Percentiles rank a stretch among this genome's conserved stretches.
Conservation (phyloP, 2,329 filamentous ascomycete species). For the Ophiostoma piceae region DNA sequence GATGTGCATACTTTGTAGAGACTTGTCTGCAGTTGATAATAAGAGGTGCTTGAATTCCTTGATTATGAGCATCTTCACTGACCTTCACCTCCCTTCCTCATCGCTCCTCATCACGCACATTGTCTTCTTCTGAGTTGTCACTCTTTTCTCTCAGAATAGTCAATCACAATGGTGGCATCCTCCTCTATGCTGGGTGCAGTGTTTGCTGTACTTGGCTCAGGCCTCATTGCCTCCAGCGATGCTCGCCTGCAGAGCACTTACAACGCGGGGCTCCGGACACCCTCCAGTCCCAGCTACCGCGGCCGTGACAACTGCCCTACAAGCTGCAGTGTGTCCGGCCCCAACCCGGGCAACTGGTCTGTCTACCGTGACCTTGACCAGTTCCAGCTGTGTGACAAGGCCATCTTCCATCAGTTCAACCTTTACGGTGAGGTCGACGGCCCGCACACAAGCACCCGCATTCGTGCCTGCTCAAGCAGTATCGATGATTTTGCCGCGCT, state of each 20-base stretch:
- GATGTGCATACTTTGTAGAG: not conserved
- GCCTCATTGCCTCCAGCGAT: not conserved
- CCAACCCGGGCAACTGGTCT: constrained; percentile 13
- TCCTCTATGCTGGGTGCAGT: not conserved
- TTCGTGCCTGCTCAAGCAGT: constrained; percentile 2
- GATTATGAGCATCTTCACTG: not conserved
- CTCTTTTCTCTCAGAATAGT: constrained; percentile 1
- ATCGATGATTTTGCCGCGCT: not conserved
- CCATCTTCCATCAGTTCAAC: not conserved
- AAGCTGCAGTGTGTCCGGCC: not conserved
- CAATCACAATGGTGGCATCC: not conserved
- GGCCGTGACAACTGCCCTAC: constrained; percentile 12
- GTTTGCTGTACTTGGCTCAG: not conserved
- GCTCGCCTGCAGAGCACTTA: not conserved
- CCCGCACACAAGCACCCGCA: not conserved
- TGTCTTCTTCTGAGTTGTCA: constrained; percentile 2
- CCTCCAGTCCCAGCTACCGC: not conserved
- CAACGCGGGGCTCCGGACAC: not conserved
- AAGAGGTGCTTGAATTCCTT: not conserved
- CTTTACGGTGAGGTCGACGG: constrained; percentile 1
- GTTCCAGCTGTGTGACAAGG: not conserved
- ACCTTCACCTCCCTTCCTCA: not conserved
- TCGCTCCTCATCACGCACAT: not conserved
- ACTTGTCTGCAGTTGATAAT: not conserved
- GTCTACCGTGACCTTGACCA: constrained; percentile 14